These are phyloP conservation scores for Beverwykella pulmonaria DNA, from an alignment of 495 filamentous ascomycete genomes.

Conservation along the genomic window DNA sequence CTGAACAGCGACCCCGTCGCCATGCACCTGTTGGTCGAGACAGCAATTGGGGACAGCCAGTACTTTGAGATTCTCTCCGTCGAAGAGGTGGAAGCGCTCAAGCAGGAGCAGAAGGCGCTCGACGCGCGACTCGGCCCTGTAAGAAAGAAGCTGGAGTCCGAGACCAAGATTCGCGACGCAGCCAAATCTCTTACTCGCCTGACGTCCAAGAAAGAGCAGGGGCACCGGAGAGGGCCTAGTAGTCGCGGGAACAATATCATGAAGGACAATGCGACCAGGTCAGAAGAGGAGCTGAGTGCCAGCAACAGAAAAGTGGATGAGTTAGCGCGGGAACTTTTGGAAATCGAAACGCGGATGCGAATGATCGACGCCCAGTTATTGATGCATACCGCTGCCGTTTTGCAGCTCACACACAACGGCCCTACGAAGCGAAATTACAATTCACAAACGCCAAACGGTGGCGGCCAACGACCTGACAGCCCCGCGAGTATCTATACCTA, in stretches of 20 bases:
- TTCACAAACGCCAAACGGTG: conserved; percentile 12
- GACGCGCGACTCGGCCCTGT: conserved; percentile 75
- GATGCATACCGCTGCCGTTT: conserved; percentile 88
- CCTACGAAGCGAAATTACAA: conserved; percentile 50
- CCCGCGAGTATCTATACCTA: conserved; percentile 69
- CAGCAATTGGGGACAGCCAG: conserved; percentile 83
- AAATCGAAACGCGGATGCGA: conserved; percentile 70
- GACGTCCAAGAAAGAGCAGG: conserved; percentile 59
- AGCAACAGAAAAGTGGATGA: conserved; percentile 85
- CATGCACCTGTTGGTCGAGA: conserved; percentile 90
- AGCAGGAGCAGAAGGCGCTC: conserved; percentile 75
- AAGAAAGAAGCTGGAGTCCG: conserved; percentile 80
- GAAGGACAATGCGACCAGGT: conserved; percentile 52
- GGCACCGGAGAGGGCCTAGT: conserved; percentile 57
- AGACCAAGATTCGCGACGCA: conserved; percentile 91
- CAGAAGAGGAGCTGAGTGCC: conserved; percentile 72
- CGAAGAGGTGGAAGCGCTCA: conserved; percentile 87
- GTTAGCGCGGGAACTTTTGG: conserved; percentile 75
- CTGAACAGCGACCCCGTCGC: conserved; percentile 57
- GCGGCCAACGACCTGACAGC: conserved; percentile 54
- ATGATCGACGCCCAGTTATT: conserved; percentile 72
- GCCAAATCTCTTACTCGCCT: conserved; percentile 81
- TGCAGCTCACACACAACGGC: conserved; percentile 82
- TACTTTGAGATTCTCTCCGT: conserved; percentile 82
- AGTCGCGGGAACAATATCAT: conserved; percentile 46